These are phyloP conservation scores for Mycena albidolilacea DNA, from an alignment of 768 basidiomycete species.

Conservation along the genomic window DNA sequence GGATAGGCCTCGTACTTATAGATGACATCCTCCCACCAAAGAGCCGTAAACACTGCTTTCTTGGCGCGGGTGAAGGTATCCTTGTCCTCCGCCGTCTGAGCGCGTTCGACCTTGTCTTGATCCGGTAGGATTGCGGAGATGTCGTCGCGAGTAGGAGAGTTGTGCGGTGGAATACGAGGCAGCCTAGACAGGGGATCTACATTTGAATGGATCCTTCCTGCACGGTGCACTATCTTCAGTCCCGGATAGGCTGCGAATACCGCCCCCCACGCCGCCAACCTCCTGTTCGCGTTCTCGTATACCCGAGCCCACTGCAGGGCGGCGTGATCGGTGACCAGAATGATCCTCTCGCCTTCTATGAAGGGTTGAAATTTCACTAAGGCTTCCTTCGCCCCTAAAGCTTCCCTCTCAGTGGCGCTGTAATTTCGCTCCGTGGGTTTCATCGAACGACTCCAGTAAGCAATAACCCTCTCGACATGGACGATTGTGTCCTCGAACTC, in stretches of 20 bases:
- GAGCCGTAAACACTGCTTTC: neutral
- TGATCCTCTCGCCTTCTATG: too few species aligned
- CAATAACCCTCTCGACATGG: slow-evolving; percentile 43
- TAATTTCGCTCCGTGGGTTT: neutral
- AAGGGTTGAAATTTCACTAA: too few species aligned
- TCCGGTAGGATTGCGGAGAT: neutral
- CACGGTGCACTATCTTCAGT: neutral
- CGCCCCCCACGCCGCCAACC: neutral
- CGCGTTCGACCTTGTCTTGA: too few species aligned
- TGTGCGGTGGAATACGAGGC: neutral
- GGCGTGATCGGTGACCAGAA: too few species aligned
- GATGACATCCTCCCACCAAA: slow-evolving; percentile 11
- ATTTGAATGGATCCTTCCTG: neutral
- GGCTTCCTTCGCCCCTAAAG: neutral
- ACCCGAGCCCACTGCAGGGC: too few species aligned
- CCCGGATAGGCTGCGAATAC: slow-evolving; percentile 1
- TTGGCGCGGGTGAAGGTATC: too few species aligned
- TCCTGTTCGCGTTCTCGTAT: too few species aligned
- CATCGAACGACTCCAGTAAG: neutral
- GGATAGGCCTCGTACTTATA: neutral
- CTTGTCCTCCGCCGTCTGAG: too few species aligned
- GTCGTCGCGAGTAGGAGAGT: neutral
- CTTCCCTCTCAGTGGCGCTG: neutral
- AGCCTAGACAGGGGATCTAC: neutral
- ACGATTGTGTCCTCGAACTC: slow-evolving; percentile 38